Evolutionary conservation across 2,329 filamentous ascomycete genomes (phyloP), one percentile per base, ranked within the genome.

Genomic region (Penicillium nordicum): DNA sequence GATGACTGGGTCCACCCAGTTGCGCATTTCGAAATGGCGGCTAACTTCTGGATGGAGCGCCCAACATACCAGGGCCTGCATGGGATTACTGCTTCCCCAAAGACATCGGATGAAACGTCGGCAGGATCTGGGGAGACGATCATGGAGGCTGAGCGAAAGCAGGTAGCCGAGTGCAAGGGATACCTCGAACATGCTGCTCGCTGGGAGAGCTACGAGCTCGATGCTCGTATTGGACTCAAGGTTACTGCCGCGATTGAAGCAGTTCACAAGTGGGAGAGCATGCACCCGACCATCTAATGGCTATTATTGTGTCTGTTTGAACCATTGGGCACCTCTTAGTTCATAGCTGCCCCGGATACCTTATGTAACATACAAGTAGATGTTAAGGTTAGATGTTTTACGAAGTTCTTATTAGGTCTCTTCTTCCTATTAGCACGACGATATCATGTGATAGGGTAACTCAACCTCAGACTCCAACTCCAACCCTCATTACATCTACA

Each of bases 11-110:
- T 72, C 77, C 79, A 87, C 81, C 90, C 93, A 0, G 84, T 87
- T 0, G 91, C 89, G 1, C 81, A 90, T 63, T 97, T 97, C 73
- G 94, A 99, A 74, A 84, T 94, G 78, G 92, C 86, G 0, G 90
- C 89, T 8, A 84, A 90, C 53, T 78, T 87, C 1, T 99, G 93
- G 92, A 80, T 83, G 55, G 88, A 93, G 66, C 65, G 79, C 9
- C 71, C 70, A 57, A 74, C 59, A 49, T 80, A 75, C 60, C 53
- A 66, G 37, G 53, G 72, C 72, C 30, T 76, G 32, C 65, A 74
- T 53, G 61, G 67, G 14, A 57, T 54, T 10, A n/a, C 41, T 32
- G 23, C 45, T 23, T 43, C 52, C 40, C 36, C 51, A 5, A 21
- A 47, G 21, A 36, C 49, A 25, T 37, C 53, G 6, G 62, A 62